These are phyloP conservation scores for Manihot esculenta DNA, from an alignment of 441 rosid genomes.

Conservation along the genomic window DNA sequence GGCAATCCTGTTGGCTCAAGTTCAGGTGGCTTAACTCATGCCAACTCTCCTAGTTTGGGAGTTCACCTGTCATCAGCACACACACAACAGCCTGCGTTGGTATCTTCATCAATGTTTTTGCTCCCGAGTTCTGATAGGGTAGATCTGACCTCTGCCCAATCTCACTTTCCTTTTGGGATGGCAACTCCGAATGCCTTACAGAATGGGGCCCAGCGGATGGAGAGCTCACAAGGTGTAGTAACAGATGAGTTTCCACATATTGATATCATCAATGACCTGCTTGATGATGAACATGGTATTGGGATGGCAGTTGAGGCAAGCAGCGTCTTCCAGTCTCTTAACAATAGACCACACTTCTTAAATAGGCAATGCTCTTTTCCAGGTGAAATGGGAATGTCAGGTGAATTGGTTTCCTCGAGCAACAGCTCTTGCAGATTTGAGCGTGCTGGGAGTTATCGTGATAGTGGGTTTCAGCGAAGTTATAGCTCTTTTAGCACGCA, in stretches of 20 bases:
- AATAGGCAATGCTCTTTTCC: constrained; percentile 59
- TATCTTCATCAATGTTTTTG: constrained; percentile 45
- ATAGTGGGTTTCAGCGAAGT: constrained; percentile 47
- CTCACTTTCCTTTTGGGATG: constrained; percentile 54
- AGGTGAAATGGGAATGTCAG: constrained; percentile 44
- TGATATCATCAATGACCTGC: constrained; percentile 88
- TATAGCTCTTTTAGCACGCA: constrained; percentile 47
- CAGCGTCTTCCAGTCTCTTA: constrained; percentile 34
- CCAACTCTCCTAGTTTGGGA: constrained; percentile 49
- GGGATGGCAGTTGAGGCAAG: constrained; percentile 41
- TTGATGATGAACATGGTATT: constrained; percentile 70
- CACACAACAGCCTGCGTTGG: constrained; percentile 44
- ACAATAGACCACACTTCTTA: constrained; percentile 42
- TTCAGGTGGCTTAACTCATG: constrained; percentile 50
- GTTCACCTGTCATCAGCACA: constrained; percentile 46
- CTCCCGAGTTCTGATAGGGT: constrained; percentile 45
- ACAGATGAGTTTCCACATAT: constrained; percentile 92
- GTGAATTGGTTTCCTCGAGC: constrained; percentile 44
- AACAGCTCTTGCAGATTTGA: constrained; percentile 60
- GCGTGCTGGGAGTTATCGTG: constrained; percentile 55
- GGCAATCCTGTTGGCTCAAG: constrained; percentile 62
- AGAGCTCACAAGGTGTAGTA: constrained; percentile 49
- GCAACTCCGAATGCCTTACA: constrained; percentile 41
- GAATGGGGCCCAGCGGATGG: constrained; percentile 64
- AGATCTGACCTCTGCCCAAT: constrained; percentile 43